Percentiles rank a stretch among this genome's conserved stretches.
These are phyloP conservation scores for Aspergillus eucalypticola DNA, from an alignment of 2,329 filamentous ascomycete genomes.

Conservation along the genomic window DNA sequence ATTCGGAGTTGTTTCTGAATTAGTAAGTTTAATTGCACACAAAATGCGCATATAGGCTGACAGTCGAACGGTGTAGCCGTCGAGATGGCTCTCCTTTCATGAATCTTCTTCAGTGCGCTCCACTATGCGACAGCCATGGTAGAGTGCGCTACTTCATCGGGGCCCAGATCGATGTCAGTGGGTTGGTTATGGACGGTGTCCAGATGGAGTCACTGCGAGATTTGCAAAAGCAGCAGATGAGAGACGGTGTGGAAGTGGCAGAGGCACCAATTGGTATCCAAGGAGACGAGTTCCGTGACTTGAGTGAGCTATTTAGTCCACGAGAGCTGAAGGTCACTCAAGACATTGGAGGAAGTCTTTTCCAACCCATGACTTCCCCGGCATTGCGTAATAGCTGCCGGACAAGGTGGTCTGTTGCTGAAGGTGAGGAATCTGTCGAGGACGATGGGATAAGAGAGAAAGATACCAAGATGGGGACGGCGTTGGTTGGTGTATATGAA, in stretches of 20 bases:
- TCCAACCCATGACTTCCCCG: conserved; percentile 21
- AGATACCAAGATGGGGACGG: conserved; percentile 38
- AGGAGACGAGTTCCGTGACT: conserved; percentile 65
- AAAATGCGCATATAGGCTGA: background rate
- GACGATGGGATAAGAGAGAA: conserved; percentile 34
- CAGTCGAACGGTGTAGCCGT: conserved; percentile 46
- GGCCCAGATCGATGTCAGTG: conserved; percentile 71
- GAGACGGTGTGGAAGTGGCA: background rate
- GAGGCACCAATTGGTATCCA: conserved; percentile 12
- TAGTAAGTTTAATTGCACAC: conserved; percentile 55
- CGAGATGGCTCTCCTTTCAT: conserved; percentile 77
- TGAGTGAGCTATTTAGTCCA: conserved; percentile 70
- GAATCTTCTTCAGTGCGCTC: conserved; percentile 74
- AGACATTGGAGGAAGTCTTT: conserved; percentile 59
- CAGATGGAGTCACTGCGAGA: conserved; percentile 64
- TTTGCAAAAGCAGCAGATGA: conserved; percentile 42
- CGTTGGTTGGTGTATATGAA: conserved; percentile 54
- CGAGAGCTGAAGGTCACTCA: conserved; percentile 66
- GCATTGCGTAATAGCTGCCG: too few species aligned
- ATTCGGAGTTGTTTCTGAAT: conserved; percentile 73
- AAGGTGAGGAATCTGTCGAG: conserved; percentile 15
- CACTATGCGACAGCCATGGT: conserved; percentile 67
- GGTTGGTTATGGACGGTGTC: conserved; percentile 65
- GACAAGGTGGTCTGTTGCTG: conserved; percentile 17
- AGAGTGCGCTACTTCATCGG: conserved; percentile 69